phyloP scores from a whole-genome alignment of 306 rosid genomes.

The Myrica gale region DNA sequence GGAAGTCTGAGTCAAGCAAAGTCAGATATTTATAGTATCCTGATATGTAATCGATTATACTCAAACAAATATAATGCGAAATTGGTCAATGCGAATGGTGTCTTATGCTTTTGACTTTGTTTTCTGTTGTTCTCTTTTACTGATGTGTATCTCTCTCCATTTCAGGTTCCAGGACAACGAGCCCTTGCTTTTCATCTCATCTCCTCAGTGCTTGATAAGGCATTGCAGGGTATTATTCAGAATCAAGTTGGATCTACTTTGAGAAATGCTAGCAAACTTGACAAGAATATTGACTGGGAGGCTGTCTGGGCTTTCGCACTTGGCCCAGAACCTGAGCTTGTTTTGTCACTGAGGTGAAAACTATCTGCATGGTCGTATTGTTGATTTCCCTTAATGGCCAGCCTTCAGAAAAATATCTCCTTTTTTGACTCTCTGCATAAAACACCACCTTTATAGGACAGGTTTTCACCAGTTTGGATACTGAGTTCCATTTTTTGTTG shows the following conservation, averaged over 20 bases:
- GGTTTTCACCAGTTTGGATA: neutral
- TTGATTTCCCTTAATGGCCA: constrained; percentile 23
- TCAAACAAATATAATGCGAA: neutral
- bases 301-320: constrained; percentile 93
- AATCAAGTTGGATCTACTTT: constrained; percentile 40
- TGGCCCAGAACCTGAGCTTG: constrained; percentile 97
- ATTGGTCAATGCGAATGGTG: neutral
- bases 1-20: constrained; percentile 16
- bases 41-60: constrained; percentile 8
- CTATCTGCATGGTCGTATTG: constrained; percentile 22
- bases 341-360: constrained; percentile 73
- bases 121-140: constrained; percentile 13
- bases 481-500: neutral
- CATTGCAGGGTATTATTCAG: constrained; percentile 46
- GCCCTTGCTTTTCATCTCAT: constrained; percentile 73
- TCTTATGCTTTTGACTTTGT: neutral
- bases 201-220: constrained; percentile 71
- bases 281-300: constrained; percentile 68
- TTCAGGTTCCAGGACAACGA: constrained; percentile 93
- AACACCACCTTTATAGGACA: neutral
- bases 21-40: constrained; percentile 2
- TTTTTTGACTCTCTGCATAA: neutral
- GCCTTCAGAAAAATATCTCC: neutral
- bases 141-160: neutral
- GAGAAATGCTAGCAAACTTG: constrained; percentile 34